A percentile compares a stretch with the other conserved stretches of the same genome.
phyloP scores from a whole-genome alignment of 331 rosid species.

The Pyrus hybrid region DNA sequence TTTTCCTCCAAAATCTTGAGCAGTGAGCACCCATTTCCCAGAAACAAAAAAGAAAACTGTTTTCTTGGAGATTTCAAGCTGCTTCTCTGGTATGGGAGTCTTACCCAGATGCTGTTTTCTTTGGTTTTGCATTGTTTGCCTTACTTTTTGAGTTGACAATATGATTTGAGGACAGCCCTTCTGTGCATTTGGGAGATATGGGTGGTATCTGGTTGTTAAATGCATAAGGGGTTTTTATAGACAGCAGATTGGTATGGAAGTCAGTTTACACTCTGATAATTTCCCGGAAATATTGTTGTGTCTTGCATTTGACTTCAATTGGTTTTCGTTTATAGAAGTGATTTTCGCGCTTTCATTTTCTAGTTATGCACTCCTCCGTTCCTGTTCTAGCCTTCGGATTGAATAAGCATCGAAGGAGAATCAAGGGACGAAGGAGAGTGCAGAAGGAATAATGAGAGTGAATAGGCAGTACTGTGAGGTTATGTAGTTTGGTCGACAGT shows the following conservation, averaged over 20 bases:
- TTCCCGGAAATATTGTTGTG: no score
- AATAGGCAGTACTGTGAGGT: background rate
- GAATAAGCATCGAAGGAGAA: background rate
- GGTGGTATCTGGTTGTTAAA: constrained; percentile 16
- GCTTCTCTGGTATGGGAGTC: constrained; percentile 35
- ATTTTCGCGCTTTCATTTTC: background rate
- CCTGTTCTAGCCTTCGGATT: background rate
- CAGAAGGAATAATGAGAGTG: background rate
- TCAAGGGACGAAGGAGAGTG: background rate
- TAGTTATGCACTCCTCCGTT: background rate
- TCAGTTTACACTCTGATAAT: background rate
- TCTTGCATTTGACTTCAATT: background rate
- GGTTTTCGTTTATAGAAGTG: background rate
- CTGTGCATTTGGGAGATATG: constrained; percentile 4
- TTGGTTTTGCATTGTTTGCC: constrained; percentile 5
- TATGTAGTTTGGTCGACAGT: background rate
- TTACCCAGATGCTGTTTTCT: constrained; percentile 13
- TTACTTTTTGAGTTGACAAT: background rate
- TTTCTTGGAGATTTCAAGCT: constrained; percentile 18
- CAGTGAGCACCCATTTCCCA: constrained; percentile 12
- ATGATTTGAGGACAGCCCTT: constrained; percentile 6
- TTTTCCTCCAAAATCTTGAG: constrained; percentile 28
- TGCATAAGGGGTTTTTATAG: background rate
- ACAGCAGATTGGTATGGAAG: background rate
- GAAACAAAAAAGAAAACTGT: constrained; percentile 3